Evolutionary conservation across 148 eudicot species (phyloP).

Genomic region (Camellia lanceoleosa): DNA sequence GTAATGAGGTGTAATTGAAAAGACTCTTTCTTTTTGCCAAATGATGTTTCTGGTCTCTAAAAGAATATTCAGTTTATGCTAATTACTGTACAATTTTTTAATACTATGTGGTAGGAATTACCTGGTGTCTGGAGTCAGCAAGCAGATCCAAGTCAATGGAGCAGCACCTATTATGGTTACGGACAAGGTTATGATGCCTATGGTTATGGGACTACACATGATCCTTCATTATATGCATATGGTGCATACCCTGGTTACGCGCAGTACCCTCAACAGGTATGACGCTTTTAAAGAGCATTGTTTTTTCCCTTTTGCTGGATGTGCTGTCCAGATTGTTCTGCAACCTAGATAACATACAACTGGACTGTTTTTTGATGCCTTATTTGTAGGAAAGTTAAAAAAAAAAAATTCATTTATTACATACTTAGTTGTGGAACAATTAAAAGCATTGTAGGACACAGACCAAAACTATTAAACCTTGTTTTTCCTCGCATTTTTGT

Average conservation of each 20-base stretch:
- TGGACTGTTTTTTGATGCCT: neutral
- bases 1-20: neutral
- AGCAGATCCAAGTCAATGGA: slow-evolving; percentile 85
- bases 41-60: neutral
- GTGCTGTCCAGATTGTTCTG: neutral
- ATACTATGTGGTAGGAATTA: slow-evolving; percentile 41
- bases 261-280: slow-evolving; percentile 91
- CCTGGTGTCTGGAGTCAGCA: slow-evolving; percentile 76
- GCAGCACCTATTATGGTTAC: slow-evolving; percentile 76
- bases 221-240: slow-evolving; percentile 81
- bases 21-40: neutral
- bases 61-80: neutral
- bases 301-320: neutral
- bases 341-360: neutral
- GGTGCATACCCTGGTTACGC: slow-evolving; percentile 81
- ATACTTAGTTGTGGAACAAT: neutral
- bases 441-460: neutral
- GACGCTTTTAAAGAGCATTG: neutral
- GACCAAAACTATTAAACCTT: neutral
- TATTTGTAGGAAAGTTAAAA: neutral
- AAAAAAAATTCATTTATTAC: neutral
- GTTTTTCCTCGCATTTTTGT: neutral
- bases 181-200: slow-evolving; percentile 98
- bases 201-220: slow-evolving; percentile 80
- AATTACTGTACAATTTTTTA: neutral